Evolutionary conservation across 352 stramenopile genomes (phyloP).

Genomic region (Pythium inflatum): DNA sequence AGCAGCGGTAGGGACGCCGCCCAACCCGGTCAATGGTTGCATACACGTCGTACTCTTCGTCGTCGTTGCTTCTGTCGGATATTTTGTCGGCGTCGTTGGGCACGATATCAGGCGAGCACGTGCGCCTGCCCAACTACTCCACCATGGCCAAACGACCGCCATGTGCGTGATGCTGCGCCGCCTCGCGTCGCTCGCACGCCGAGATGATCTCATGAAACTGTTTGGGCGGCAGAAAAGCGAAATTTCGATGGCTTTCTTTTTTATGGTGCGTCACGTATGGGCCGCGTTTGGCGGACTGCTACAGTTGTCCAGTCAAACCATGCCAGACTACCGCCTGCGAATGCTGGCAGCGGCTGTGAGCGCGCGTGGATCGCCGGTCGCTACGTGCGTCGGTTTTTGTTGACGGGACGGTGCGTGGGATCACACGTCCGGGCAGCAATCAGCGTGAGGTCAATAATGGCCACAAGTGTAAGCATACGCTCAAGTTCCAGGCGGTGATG

Average conservation of each 20-base stretch:
- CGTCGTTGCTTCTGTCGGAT: no score
- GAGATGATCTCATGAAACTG: slow-evolving; percentile 1
- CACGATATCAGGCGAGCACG: no score
- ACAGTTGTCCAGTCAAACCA: neutral
- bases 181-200: slow-evolving; percentile 7
- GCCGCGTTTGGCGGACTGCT: neutral
- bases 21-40: no score
- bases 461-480: slow-evolving; percentile 33
- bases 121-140: slow-evolving; percentile 16
- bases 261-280: slow-evolving; percentile 2
- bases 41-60: no score
- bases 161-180: slow-evolving; percentile 17
- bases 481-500: slow-evolving; percentile 34
- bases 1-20: no score
- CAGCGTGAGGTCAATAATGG: slow-evolving; percentile 27
- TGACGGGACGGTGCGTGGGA: slow-evolving; percentile 6
- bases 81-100: no score
- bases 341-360: neutral
- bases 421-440: neutral
- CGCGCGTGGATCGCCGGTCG: neutral
- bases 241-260: neutral
- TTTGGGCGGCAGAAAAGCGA: slow-evolving; percentile 19
- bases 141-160: neutral
- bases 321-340: neutral
- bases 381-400: slow-evolving; percentile 13